Evolutionary conservation across 495 filamentous ascomycete genomes (phyloP), one percentile per base, ranked within the genome.

Genomic region (Aspergillus taichungensis): DNA sequence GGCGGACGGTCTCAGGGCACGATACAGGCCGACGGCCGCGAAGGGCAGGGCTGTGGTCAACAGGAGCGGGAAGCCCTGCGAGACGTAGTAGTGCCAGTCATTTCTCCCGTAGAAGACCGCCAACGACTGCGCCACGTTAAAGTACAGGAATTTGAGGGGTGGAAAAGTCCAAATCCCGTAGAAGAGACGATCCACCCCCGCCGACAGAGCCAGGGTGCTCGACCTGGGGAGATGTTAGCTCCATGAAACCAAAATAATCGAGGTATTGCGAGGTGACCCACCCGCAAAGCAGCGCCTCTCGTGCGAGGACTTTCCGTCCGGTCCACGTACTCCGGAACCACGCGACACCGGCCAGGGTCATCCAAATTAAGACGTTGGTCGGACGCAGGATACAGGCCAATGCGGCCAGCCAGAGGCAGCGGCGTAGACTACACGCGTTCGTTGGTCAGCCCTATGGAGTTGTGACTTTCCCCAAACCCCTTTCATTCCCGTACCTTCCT

Each of bases 101-200:
- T 95, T 97, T 29, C 67, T 72, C n/a, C 92, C 92, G 59, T 99
- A 99, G 63, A 95, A 96, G 11, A 86, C 74, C 29, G 92, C 84
- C 10, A 99, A 73, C 7, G 80, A 83, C 57, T 94, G 82, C 8
- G 81, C 77, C 33, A 99, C 68, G 65, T 99, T 99, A 75, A 95
- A 94, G 60, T 94, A 79, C 14, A 97, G 72, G 70, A 89, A 99
- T 38, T 80, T 79, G 43, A 94, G 72, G 0, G 91, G 88, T 18
- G 92, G 92, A 49, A 99, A 88, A 3, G 87, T 85, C 88, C 88
- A 96, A 44, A 76, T 62, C 27, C 82, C 81, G 51, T 94, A 99
- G 64, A 88, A 97, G 6, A 82, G 65, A 37, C 83, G 79, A 59
- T 99, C 92, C 6, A 79, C 71, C n/a, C 81, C 40, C 10, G 75